Evolutionary conservation across 1,284 basidiomycete species (phyloP).

Genomic region (Ustilago tritici): DNA sequence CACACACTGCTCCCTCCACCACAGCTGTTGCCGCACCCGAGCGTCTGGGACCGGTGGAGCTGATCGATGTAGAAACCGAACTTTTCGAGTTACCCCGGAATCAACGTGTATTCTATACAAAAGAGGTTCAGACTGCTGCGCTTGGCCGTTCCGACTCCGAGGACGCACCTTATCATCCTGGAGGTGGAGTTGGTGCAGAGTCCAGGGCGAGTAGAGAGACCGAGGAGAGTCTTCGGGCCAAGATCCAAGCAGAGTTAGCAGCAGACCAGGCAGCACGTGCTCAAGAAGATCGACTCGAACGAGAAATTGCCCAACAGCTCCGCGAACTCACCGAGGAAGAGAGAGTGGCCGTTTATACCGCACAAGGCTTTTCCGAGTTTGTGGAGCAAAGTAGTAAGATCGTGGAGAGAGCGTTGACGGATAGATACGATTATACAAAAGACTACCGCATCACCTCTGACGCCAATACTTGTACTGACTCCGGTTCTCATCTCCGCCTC

Average conservation of each 20-base stretch:
- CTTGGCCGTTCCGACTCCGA: conserved; percentile 72
- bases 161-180: conserved; percentile 76
- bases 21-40: conserved; percentile 8
- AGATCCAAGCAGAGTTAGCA: conserved; percentile 63
- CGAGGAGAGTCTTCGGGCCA: conserved; percentile 37
- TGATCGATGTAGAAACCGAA: conserved; percentile 82
- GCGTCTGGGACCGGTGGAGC: conserved; percentile 73
- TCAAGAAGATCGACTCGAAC: conserved; percentile 76
- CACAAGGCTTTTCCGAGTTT: conserved; percentile 90
- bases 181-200: conserved; percentile 67
- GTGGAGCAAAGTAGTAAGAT: conserved; percentile 95
- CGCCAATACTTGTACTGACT: conserved; percentile 74
- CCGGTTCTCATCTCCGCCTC: conserved; percentile 40
- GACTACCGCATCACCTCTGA: conserved; percentile 89
- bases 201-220: conserved; percentile 18
- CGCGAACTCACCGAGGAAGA: conserved; percentile 89
- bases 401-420: conserved; percentile 93
- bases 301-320: conserved; percentile 81
- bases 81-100: conserved; percentile 85
- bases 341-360: conserved; percentile 80
- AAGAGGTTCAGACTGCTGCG: conserved; percentile 79
- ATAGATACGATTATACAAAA: conserved; percentile 93
- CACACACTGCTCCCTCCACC: conserved; percentile 14
- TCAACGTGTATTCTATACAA: conserved; percentile 92
- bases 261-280: conserved; percentile 39